Evolutionary conservation across 2,329 filamentous ascomycete genomes (phyloP), one percentile per base, ranked within the genome.

Genomic region (Colletotrichum tofieldiae): DNA sequence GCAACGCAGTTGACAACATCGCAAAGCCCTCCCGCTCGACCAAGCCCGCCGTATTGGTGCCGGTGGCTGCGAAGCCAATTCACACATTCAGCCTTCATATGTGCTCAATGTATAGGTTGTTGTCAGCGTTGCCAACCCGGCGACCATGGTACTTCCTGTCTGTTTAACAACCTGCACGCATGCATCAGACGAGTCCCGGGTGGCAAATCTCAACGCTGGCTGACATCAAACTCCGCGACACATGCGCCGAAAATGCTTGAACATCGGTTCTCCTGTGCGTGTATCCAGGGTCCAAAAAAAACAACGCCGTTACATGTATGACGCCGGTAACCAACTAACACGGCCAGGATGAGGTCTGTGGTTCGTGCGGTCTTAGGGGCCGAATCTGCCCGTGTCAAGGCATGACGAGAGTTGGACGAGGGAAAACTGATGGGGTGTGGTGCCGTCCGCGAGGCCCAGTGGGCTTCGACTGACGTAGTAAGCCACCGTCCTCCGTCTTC

Each of bases 401-500:
- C 29, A 26, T 29, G 55, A 66, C 43, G 55, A 56, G 47, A 51
- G 55, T 60, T 37, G 39, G 39, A 43, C 11, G 49, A 63, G 16
- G 23, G 47, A 47, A 54, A 55, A 55, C 14, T 20, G 61, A 65
- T 39, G 56, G 67, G 58, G 43, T 49, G 67, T 60, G 41, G 54
- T 62, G 56, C 52, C 58, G 51, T 51, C 39, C 45, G 45, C 14
- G 63, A 70, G 45, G 45, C 29, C 29, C 51, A 47, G 67, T 63
- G 67, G 58, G 32, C 65, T 66, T 66, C 16, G 52, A 63, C 72
- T 73, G 68, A 73, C 68, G 72, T 72, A 73, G 71, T 49, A 37
- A 71, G 64, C 58, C 67, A 45, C 63, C 49, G 32, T 60, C 35
- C 47, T 14, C 52, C 43, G 39, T 52, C n/a, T 52, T 52, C 39